phyloP scores from a whole-genome alignment of 176 grass and related monocot genomes.

The Paspalum vaginatum region DNA sequence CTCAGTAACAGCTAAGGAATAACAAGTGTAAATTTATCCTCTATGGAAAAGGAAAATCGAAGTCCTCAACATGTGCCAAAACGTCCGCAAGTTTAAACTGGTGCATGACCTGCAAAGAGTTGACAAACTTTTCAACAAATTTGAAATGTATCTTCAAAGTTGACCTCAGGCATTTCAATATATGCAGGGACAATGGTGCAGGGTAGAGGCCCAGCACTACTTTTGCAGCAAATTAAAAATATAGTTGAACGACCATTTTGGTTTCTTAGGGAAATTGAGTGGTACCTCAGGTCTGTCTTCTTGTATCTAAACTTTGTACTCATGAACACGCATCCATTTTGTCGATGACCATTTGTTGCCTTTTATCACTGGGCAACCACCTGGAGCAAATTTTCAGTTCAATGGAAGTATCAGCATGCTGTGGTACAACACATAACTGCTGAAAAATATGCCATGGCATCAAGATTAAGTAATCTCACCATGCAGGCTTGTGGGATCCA shows the following conservation, averaged over 20 bases:
- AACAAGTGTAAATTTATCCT: conserved; percentile 39
- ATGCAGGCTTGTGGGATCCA: conserved; percentile 86
- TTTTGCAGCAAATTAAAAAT: conserved; percentile 1
- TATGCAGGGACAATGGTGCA: background rate
- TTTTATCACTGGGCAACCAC: conserved; percentile 85
- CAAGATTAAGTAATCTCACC: conserved; percentile 54
- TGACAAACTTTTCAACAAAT: background rate
- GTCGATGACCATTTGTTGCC: conserved; percentile 97
- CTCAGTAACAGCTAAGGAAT: conserved; percentile 19
- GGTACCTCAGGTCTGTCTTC: conserved; percentile 41
- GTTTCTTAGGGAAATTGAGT: background rate
- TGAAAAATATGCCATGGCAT: background rate
- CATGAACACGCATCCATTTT: conserved; percentile 90
- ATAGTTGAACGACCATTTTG: background rate
- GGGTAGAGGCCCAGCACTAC: conserved; percentile 7
- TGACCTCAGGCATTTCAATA: background rate
- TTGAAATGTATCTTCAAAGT: background rate
- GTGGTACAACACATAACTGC: background rate
- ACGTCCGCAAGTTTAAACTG: conserved; percentile 16
- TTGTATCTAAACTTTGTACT: conserved; percentile 70
- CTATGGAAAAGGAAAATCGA: conserved; percentile 58
- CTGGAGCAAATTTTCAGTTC: conserved; percentile 43
- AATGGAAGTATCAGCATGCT: conserved; percentile 14
- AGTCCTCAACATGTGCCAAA: conserved; percentile 45
- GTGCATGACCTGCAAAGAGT: conserved; percentile 40